Evolutionary conservation across 257 asterid genomes (phyloP), one percentile per base, ranked within the genome.

Genomic region (Sherardia arvensis): DNA sequence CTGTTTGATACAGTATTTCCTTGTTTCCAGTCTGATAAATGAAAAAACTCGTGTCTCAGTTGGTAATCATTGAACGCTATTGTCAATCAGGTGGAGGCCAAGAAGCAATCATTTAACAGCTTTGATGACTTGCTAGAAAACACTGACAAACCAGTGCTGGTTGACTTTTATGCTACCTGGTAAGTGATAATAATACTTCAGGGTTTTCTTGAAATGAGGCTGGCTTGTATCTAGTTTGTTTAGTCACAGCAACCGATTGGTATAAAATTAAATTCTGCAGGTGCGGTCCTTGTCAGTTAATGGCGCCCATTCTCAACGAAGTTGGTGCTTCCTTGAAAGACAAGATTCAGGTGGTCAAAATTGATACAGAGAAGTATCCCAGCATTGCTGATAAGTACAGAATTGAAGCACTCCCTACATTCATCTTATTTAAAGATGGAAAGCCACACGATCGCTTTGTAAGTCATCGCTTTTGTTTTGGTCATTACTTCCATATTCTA

Each of bases 141-240:
- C 54, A 71, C 95, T 25, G 94, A 89, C 53, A 92, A 85, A 71
- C 96, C 99, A 17, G 82, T 92, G 53, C 65, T 92, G 76, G 97
- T 92, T 18, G 99, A 92, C 81, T 92, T 92, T 76, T 92, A 92
- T 74, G 99, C 99, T 38, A 89, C 97, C 66, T 92, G 99, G 99
- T 92, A 79, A 75, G 73, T 66, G 4, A 43, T 38, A n/a, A 18
- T 28, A 25, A 8, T 53, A 12, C 21, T 8, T 53, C 30, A 33
- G 21, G 43, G 17, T 27, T 15, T 28, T 36, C 45, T 36, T 33
- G 34, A 27, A 55, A 55, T 9, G 12, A 36, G 15, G 21, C 0
- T 34, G 38, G 15, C 26, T 21, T 26, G 34, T 23, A 20, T 43
- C 1, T 15, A 43, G n/a, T 54, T 36, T 33, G 22, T 25, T 17